Base-by-base conservation (phyloP, 2,329 filamentous ascomycete genomes). In the Fusarium compactum region DNA sequence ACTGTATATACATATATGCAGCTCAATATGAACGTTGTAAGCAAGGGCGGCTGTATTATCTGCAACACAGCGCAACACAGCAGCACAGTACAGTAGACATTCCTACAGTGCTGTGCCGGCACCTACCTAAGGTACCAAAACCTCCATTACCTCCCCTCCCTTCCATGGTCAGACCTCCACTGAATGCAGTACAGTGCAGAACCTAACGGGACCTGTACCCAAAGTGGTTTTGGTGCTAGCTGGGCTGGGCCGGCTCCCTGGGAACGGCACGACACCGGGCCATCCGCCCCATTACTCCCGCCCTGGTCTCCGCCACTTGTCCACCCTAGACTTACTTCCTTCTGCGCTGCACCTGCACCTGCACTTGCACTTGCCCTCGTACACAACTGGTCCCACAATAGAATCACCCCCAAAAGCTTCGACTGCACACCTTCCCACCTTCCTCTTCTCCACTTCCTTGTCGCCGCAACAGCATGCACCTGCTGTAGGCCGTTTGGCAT, bases 181-280 rank as follows among this genome's bases (percentile, higher is more conserved):
- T 32, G 10, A 16, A 34, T 64, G 51, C 62, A 50, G 58, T 59
- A 55, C 58, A 58, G 25, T 61, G n/a, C 27, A 54, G 60, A 30
- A 41, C 41, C 62, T 29, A 43, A 54, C 46, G 57, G 41, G 47
- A 44, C 58, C 61, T 62, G 62, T 65, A 32, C 30, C 62, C 46
- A 52, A 66, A 54, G 46, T 66, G 62, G 40, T 56, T 55, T 62
- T 50, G 66, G 65, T 67, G 68, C 65, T 74, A 73, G 65, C 73
- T 76, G 72, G 53, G 43, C 53, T 56, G 53, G 67, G 75, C 76
- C 77, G 74, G 73, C 70, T 76, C 70, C 73, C 76, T 80, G 78
- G 78, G 78, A 79, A 76, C 78, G 78, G 77, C 78, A 77, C 78
- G 78, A 79, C 78, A 78, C 77, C 77, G 77, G 78, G 67, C 78